Evolutionary conservation across 768 basidiomycete genomes (phyloP), one percentile per base, ranked within the genome.

Genomic region (Agrocybe chaxingu): DNA sequence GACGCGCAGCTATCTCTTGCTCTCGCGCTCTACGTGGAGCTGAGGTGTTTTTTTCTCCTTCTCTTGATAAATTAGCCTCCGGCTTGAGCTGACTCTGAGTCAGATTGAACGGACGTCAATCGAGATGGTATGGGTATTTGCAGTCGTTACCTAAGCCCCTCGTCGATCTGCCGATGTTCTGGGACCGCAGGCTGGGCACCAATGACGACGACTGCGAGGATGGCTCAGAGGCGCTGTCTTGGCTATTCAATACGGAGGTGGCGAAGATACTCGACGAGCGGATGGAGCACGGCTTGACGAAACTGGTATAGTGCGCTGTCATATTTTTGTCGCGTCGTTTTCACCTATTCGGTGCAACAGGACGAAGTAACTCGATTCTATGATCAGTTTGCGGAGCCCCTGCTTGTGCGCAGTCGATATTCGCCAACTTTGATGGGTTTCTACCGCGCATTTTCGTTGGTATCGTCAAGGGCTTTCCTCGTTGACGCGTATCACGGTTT

Each of bases 391-490:
- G 74, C 65, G n/a, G 60, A 65, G 48, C 69, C 67, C 3, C 54
- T 65, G 37, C 60, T 76, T 33, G 52, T 55, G 39, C 53, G 39
- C 37, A 62, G 57, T 56, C 36, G 32, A 42, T 31, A 45, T 42
- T 42, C 40, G 34, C 66, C 70, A 32, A 65, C 62, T 4, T 43
- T 76, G 50, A 50, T 54, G 38, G 76, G 72, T 0, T 86, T 85
- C 61, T 66, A 72, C 45, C 70, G 75, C 45, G 80, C 85, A 8
- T 79, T 73, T 61, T 70, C 72, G 1, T 76, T 93, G 32, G 88
- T 95, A 45, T 87, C 85, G 3, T 87, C 90, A 3, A 77, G 92
- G 35, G 86, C 90, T 3, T 95, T 95, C 67, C 71, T 89, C 52
- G 81, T 92, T 53, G 92, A 95, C 65, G 76, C 80, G 6, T 93